These are phyloP conservation scores for Claviceps digitariae DNA, from an alignment of 2,329 filamentous ascomycete genomes.

Conservation along the genomic window DNA sequence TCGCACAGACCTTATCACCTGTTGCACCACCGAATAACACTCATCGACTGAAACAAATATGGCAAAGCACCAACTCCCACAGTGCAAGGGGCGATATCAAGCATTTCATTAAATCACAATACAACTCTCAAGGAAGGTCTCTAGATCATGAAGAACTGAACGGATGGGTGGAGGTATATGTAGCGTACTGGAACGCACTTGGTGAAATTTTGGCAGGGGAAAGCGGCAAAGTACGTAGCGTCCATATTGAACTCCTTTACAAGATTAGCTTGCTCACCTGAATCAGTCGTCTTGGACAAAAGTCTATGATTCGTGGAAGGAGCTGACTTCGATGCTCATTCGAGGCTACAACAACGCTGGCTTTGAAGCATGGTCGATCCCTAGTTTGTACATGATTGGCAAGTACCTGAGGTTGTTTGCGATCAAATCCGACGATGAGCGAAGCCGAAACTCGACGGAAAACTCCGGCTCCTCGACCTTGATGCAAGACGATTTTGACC, in stretches of 20 bases:
- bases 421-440: conserved; percentile 73
- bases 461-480: conserved; percentile 26
- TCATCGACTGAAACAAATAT: conserved; percentile 55
- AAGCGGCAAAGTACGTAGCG: conserved; percentile 21
- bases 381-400: conserved; percentile 75
- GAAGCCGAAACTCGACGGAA: conserved; percentile 23
- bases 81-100: conserved; percentile 57
- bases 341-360: conserved; percentile 64
- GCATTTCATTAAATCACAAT: conserved; percentile 52
- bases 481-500: conserved; percentile 72
- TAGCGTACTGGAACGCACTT: conserved; percentile 70
- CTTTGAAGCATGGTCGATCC: conserved; percentile 85
- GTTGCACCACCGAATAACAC: conserved; percentile 48
- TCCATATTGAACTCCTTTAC: background rate
- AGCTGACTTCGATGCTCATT: conserved; percentile 62
- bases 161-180: conserved; percentile 81
- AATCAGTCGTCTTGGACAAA: conserved; percentile 56
- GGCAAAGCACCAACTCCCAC: conserved; percentile 54
- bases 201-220: conserved; percentile 53
- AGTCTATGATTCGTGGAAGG: conserved; percentile 82
- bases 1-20: conserved; percentile 66
- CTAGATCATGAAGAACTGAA: conserved; percentile 54
- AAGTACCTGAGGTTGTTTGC: conserved; percentile 81
- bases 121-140: conserved; percentile 33
- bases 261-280: conserved; percentile 8